Percentiles rank a stretch among this genome's conserved stretches.
Conservation (phyloP, 2,329 filamentous ascomycete species). For the Fusarium ramigenum region DNA sequence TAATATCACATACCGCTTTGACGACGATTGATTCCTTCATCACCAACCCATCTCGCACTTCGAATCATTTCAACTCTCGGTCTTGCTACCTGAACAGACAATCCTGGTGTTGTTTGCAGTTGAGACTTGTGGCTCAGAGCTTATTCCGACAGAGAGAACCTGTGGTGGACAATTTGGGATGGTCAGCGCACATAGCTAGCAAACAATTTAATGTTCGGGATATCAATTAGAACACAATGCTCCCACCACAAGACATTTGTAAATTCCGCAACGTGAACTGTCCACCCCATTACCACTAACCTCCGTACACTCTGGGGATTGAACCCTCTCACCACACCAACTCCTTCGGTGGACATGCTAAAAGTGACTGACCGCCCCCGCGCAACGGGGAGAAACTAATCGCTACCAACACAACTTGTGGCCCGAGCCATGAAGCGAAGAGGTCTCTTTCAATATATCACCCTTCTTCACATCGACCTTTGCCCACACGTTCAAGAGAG, state of each 20-base stretch:
- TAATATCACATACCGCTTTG: neutral
- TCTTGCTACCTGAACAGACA: no score
- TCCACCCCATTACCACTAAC: rapidly evolving
- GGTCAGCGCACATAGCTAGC: neutral
- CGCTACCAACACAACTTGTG: neutral
- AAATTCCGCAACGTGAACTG: neutral
- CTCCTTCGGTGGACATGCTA: rapidly evolving
- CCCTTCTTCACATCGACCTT: neutral
- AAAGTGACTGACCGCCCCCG: rapidly evolving
- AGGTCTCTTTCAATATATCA: rapidly evolving
- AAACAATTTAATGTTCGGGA: neutral
- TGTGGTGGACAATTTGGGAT: no score
- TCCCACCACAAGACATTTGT: neutral
- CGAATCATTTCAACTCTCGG: no score
- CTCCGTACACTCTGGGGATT: no score
- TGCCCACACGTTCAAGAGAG: rapidly evolving
- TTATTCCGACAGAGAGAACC: no score
- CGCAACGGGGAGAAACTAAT: neutral
- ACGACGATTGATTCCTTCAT: no score
- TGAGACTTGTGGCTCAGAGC: no score
- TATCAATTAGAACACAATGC: neutral
- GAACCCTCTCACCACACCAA: neutral
- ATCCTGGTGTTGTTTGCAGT: no score
- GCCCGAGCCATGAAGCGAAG: neutral
- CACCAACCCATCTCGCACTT: no score